Percentiles rank a stretch among this genome's conserved stretches.
Conservation (phyloP, 1,139 yeast genomes). For the Taiozyma sp. region DNA sequence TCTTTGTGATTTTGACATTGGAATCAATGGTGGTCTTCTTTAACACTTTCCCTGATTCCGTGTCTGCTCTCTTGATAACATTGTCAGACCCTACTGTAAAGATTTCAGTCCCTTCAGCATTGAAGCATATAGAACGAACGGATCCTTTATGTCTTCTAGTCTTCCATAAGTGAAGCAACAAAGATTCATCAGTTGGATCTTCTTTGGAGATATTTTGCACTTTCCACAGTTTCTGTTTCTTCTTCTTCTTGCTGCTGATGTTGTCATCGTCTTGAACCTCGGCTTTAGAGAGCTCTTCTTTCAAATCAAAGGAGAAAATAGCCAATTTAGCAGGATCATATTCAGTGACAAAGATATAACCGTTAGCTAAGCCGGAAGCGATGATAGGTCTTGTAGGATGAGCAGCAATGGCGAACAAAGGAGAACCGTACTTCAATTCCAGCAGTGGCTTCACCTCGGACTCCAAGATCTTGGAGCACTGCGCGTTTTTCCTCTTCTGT, state of each 20-base stretch:
- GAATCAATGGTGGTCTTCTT: slow-evolving; percentile 41
- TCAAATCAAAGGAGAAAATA: slow-evolving; percentile 25
- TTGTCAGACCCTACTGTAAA: slow-evolving; percentile 80
- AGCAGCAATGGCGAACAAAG: slow-evolving; percentile 72
- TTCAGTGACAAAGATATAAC: slow-evolving; percentile 56
- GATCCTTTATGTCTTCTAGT: slow-evolving; percentile 91
- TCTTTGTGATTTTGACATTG: slow-evolving; percentile 48
- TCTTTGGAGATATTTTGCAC: slow-evolving; percentile 31
- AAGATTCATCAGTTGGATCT: slow-evolving; percentile 27
- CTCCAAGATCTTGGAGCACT: slow-evolving; percentile 8
- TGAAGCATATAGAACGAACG: slow-evolving; percentile 70
- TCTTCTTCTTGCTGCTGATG: slow-evolving; percentile 27
- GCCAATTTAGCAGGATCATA: slow-evolving; percentile 49
- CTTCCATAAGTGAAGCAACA: slow-evolving; percentile 55
- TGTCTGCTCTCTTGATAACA: slow-evolving; percentile 67
- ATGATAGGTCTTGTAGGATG: slow-evolving; percentile 72
- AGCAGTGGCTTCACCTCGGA: slow-evolving; percentile 36
- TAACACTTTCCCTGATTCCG: slow-evolving; percentile 73
- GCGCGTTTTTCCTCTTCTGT: slow-evolving; percentile 10
- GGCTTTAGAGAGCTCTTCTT: slow-evolving; percentile 20
- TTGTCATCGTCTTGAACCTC: slow-evolving; percentile 26
- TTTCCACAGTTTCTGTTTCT: slow-evolving; percentile 44
- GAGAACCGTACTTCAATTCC: slow-evolving; percentile 50
- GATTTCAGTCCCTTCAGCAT: slow-evolving; percentile 40
- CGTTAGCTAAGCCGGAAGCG: slow-evolving; percentile 74